Percentiles rank a stretch among this genome's conserved stretches.
Evolutionary conservation across 257 asterid species (phyloP).

Genomic region (Ilex aquifolium): DNA sequence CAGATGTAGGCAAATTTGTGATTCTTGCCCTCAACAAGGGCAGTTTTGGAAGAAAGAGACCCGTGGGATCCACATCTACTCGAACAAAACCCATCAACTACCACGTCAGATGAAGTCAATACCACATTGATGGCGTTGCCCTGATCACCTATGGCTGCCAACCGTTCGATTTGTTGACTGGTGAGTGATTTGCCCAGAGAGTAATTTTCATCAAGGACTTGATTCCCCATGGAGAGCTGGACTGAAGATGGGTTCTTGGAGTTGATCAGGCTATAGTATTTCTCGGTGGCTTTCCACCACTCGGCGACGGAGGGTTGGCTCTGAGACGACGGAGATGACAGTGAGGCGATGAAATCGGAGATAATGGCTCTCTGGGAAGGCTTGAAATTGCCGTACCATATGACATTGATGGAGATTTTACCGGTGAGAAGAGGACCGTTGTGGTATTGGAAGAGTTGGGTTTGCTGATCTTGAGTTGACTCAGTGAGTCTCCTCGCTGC

Average conservation of each 20-base stretch:
- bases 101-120: conserved; percentile 45
- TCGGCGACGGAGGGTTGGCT: conserved; percentile 36
- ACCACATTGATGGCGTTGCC: conserved; percentile 46
- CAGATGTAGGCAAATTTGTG: conserved; percentile 49
- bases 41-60: conserved; percentile 12
- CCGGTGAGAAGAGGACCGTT: conserved; percentile 42
- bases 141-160: conserved; percentile 40
- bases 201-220: conserved; percentile 25
- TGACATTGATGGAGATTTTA: conserved; percentile 29
- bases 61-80: conserved; percentile 60
- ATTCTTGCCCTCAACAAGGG: conserved; percentile 21
- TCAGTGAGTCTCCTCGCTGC: conserved; percentile 11
- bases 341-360: conserved; percentile 31
- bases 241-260: conserved; percentile 26
- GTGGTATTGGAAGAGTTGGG: conserved; percentile 26
- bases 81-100: conserved; percentile 40
- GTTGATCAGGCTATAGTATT: conserved; percentile 24
- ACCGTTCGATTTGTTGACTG: conserved; percentile 18
- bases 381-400: conserved; percentile 39
- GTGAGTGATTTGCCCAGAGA: conserved; percentile 44
- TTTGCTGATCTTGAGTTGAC: conserved; percentile 12
- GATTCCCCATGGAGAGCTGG: conserved; percentile 26
- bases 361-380: conserved; percentile 26
- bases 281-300: conserved; percentile 44
- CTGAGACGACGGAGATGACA: conserved; percentile 17